Evolutionary conservation across 495 filamentous ascomycete genomes (phyloP).

Genomic region (Penicillium cinerascens): DNA sequence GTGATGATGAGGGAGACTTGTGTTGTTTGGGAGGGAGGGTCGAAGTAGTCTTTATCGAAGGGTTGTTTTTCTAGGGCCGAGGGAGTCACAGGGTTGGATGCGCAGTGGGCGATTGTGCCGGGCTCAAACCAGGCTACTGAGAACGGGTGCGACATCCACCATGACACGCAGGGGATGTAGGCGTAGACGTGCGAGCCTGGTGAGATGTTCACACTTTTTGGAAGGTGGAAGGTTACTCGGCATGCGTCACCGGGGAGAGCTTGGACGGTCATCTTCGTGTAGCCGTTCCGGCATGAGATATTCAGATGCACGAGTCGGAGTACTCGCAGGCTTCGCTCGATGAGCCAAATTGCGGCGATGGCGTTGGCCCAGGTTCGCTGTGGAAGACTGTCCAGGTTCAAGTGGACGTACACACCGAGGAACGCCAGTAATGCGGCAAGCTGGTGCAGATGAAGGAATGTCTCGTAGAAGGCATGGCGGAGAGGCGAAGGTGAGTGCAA

Average conservation of each 20-base stretch:
- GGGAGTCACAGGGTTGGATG: slow-evolving; percentile 15
- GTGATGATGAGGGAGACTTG: slow-evolving; percentile 75
- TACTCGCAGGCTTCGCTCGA: slow-evolving; percentile 59
- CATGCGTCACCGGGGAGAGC: slow-evolving; percentile 55
- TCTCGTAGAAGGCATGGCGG: slow-evolving; percentile 88
- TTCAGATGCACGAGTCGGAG: slow-evolving; percentile 59
- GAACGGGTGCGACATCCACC: slow-evolving; percentile 64
- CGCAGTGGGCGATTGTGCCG: too few relatives aligned
- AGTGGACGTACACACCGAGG: slow-evolving; percentile 66
- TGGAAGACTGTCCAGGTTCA: slow-evolving; percentile 56
- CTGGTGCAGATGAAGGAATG: slow-evolving; percentile 78
- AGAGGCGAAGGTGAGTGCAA: slow-evolving; percentile 73
- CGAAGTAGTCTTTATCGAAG: slow-evolving; percentile 27
- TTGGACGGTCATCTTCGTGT: slow-evolving; percentile 43
- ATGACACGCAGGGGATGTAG: slow-evolving; percentile 72
- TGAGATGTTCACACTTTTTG: slow-evolving; percentile 68
- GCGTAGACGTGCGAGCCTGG: slow-evolving; percentile 79
- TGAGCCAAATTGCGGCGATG: slow-evolving; percentile 60
- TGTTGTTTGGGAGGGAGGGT: slow-evolving; percentile 38
- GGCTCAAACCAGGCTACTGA: slow-evolving; percentile 55
- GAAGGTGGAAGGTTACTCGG: slow-evolving; percentile 65
- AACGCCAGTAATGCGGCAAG: slow-evolving; percentile 59
- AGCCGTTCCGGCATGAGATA: slow-evolving; percentile 33
- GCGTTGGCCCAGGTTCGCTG: slow-evolving; percentile 59
- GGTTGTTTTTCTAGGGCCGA: slow-evolving; percentile 43